A percentile compares a stretch with the other conserved stretches of the same genome.
Conservation (phyloP, 192 early-diverging fungal genomes). For the Blastocladiella britannica region DNA sequence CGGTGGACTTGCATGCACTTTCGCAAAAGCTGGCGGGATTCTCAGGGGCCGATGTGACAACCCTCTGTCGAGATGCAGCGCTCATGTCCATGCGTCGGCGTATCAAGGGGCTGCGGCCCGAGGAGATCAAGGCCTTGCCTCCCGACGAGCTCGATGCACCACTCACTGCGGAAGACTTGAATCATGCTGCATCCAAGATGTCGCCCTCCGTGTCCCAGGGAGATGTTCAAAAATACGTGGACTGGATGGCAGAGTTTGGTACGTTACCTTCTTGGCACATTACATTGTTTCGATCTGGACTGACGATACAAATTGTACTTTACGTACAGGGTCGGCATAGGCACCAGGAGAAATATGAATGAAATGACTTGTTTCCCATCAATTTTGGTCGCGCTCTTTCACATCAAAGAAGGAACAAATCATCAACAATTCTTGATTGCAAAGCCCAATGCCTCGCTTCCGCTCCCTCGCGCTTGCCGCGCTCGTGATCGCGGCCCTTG, state of each 20-base stretch:
- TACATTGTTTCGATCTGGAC: too few relatives aligned
- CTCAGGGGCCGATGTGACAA: slow-evolving; percentile 38
- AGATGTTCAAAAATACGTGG: slow-evolving; percentile 32
- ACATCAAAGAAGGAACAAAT: too few relatives aligned
- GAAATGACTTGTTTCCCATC: too few relatives aligned
- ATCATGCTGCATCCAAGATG: slow-evolving; percentile 26
- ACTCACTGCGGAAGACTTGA: slow-evolving; percentile 25
- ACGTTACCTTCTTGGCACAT: too few relatives aligned
- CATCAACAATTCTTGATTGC: too few relatives aligned
- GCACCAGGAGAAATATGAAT: too few relatives aligned
- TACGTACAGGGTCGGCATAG: too few relatives aligned
- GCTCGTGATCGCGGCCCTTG: too few relatives aligned
- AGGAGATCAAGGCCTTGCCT: slow-evolving; percentile 25
- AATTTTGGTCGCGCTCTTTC: too few relatives aligned
- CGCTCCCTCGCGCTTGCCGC: too few relatives aligned
- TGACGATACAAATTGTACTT: too few relatives aligned
- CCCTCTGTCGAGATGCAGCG: slow-evolving; percentile 12
- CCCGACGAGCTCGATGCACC: slow-evolving; percentile 35
- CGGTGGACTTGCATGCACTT: slow-evolving; percentile 25
- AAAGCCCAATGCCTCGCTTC: too few relatives aligned
- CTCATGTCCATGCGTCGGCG: slow-evolving; percentile 29
- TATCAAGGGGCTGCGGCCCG: slow-evolving; percentile 28
- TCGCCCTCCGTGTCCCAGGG: slow-evolving; percentile 29
- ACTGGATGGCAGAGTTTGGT: slow-evolving; percentile 46
- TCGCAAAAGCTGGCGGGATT: slow-evolving; percentile 32